A percentile compares a stretch with the other conserved stretches of the same genome.
These are phyloP conservation scores for Tetratostichococcus sp. DNA, from an alignment of 139 green algal genomes.

Conservation along the genomic window DNA sequence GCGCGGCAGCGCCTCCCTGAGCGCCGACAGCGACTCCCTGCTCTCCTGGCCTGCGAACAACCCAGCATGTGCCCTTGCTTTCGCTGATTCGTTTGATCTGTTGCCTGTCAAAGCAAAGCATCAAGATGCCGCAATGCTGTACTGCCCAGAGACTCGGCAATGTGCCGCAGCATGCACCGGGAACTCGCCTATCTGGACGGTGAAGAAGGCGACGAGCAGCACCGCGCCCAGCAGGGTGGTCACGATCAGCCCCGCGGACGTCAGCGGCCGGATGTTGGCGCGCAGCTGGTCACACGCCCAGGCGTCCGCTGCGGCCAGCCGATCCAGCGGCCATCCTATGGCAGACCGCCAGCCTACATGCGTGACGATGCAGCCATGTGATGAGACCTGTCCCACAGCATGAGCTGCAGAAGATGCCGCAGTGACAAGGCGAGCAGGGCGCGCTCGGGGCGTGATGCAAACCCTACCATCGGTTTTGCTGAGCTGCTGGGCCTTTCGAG, in stretches of 20 bases:
- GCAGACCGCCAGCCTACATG: neutral
- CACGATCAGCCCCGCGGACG: slow-evolving; percentile 31
- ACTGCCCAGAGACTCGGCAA: neutral
- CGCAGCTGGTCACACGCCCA: slow-evolving; percentile 15
- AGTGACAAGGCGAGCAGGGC: too few species aligned
- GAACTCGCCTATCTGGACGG: slow-evolving; percentile 30
- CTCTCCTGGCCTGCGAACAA: slow-evolving; percentile 8
- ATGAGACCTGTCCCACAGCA: too few species aligned
- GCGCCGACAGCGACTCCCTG: neutral
- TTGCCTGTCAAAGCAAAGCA: neutral
- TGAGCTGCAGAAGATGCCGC: too few species aligned
- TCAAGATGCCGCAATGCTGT: too few species aligned
- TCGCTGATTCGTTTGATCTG: too few species aligned
- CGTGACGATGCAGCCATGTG: too few species aligned
- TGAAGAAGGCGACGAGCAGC: slow-evolving; percentile 37
- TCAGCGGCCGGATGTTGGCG: slow-evolving; percentile 34
- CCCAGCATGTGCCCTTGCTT: too few species aligned
- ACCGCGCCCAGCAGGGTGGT: slow-evolving; percentile 42
- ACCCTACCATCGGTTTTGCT: too few species aligned
- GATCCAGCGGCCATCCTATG: neutral
- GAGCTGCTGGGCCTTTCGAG: neutral
- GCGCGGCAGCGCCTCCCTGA: neutral
- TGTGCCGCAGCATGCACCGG: neutral
- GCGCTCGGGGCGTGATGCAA: too few species aligned
- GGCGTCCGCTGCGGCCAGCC: slow-evolving; percentile 5